Conservation (phyloP, 164 flowering plant genomes). For the Nymphaea colorata region DNA sequence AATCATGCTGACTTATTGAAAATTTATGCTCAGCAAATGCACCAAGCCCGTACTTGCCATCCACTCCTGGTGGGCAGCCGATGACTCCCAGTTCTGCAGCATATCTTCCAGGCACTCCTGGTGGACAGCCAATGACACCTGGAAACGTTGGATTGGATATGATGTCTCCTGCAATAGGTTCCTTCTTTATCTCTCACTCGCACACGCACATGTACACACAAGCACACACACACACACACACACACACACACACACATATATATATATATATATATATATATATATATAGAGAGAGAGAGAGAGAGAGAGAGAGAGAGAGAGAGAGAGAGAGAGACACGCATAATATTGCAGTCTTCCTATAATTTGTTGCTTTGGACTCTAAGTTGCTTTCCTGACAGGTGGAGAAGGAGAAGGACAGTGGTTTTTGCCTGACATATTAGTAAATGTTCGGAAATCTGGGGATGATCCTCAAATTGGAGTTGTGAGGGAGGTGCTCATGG, state of each 20-base stretch:
- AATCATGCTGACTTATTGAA: not conserved
- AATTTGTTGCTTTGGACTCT: not conserved
- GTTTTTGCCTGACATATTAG: constrained; percentile 80
- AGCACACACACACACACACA: too few species aligned
- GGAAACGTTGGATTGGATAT: constrained; percentile 88
- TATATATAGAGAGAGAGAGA: too few species aligned
- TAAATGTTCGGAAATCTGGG: constrained; percentile 51
- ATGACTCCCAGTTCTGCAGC: constrained; percentile 89
- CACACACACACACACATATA: too few species aligned
- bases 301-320: too few species aligned
- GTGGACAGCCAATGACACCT: constrained; percentile 99
- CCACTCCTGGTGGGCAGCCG: constrained; percentile 95
- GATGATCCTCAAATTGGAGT: constrained; percentile 59
- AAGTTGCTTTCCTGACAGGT: constrained; percentile 29
- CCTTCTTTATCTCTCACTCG: not conserved
- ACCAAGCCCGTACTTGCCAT: constrained; percentile 95
- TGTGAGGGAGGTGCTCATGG: constrained; percentile 69
- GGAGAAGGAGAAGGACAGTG: constrained; percentile 70
- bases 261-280: not conserved
- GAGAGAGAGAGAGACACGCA: too few species aligned
- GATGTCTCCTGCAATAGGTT: constrained; percentile 92
- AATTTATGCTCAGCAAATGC: constrained; percentile 55
- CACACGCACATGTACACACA: not conserved
- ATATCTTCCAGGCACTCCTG: constrained; percentile 96
- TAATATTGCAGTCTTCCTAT: too few species aligned